phyloP scores from a whole-genome alignment of 371 early-diverging fungal genomes.

The Dichotomocladium elegans region DNA sequence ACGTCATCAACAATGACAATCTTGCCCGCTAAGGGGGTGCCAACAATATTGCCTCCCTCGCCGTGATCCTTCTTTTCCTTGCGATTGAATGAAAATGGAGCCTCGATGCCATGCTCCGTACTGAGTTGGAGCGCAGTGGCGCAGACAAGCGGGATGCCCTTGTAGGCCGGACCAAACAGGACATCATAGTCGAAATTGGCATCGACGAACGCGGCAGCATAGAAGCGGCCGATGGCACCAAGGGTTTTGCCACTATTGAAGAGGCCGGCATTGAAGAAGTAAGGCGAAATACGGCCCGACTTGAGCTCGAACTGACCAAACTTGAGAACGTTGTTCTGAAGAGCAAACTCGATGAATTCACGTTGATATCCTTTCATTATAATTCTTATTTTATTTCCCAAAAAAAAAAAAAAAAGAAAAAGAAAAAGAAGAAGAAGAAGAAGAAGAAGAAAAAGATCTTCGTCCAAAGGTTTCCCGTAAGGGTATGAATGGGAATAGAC shows the following conservation, averaged over 20 bases:
- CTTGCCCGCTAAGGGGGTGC: constrained; percentile 70
- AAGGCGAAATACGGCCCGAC: constrained; percentile 90
- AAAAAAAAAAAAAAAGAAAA: too few species aligned
- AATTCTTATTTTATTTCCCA: too few species aligned
- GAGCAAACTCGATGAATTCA: constrained; percentile 91
- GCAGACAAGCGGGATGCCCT: constrained; percentile 93
- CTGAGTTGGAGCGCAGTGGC: constrained; percentile 77
- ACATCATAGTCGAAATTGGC: constrained; percentile 72
- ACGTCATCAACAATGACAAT: constrained; percentile 96
- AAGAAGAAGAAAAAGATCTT: too few species aligned
- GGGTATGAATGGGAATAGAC: too few species aligned
- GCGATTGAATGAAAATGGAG: constrained; percentile 91
- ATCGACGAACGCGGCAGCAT: constrained; percentile 83
- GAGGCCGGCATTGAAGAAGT: constrained; percentile 96
- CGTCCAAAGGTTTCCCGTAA: too few species aligned
- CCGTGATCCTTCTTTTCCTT: constrained; percentile 99
- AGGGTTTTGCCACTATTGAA: constrained; percentile 89
- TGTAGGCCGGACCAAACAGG: constrained; percentile 98
- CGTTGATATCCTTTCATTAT: constrained; percentile 89
- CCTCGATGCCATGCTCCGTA: constrained; percentile 52
- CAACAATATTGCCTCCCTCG: constrained; percentile 94
- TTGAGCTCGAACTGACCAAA: constrained; percentile 93
- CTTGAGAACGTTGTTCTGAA: constrained; percentile 75
- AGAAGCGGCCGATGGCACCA: constrained; percentile 80
- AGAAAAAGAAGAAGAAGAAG: too few species aligned